Conservation (phyloP, 768 basidiomycete species). For the Macrolepiota dolichaula region DNA sequence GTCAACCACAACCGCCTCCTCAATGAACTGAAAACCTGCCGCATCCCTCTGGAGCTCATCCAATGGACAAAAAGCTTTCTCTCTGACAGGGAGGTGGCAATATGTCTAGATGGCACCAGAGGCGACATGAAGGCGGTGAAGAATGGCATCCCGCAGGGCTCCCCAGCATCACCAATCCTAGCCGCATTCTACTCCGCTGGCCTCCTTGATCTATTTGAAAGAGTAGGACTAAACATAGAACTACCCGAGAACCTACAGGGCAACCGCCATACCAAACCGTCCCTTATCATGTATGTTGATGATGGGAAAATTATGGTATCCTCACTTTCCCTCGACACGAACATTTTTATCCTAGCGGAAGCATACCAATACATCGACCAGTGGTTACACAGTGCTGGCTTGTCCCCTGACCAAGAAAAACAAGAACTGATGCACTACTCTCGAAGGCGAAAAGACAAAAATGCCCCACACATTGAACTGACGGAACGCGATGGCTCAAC, state of each 20-base stretch:
- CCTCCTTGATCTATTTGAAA: slow-evolving; percentile 21
- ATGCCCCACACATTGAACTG: slow-evolving; percentile 14
- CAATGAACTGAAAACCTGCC: slow-evolving; percentile 17
- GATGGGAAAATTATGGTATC: slow-evolving; percentile 26
- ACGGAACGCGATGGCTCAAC: background rate
- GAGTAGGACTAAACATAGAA: no score
- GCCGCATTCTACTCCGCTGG: slow-evolving; percentile 22
- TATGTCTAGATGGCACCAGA: slow-evolving; percentile 19
- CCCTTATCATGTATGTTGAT: slow-evolving; percentile 27
- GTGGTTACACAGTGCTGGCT: slow-evolving; percentile 18
- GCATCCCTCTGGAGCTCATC: slow-evolving; percentile 17
- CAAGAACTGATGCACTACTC: slow-evolving; percentile 27
- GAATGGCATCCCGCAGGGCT: slow-evolving; percentile 32
- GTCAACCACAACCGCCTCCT: slow-evolving; percentile 22
- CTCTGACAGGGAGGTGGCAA: slow-evolving; percentile 18
- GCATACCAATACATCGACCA: slow-evolving; percentile 13
- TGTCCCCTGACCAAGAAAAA: slow-evolving; percentile 19
- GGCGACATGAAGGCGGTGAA: slow-evolving; percentile 22
- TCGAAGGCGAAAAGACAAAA: background rate
- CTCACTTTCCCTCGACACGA: slow-evolving; percentile 21
- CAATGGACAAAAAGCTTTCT: slow-evolving; percentile 24
- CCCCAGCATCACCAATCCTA: slow-evolving; percentile 25
- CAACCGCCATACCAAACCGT: slow-evolving; percentile 10
- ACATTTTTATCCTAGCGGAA: slow-evolving; percentile 15
- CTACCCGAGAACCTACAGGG: no score